These are phyloP conservation scores for Camelina laxa DNA, from an alignment of 345 rosid genomes.

Conservation along the genomic window DNA sequence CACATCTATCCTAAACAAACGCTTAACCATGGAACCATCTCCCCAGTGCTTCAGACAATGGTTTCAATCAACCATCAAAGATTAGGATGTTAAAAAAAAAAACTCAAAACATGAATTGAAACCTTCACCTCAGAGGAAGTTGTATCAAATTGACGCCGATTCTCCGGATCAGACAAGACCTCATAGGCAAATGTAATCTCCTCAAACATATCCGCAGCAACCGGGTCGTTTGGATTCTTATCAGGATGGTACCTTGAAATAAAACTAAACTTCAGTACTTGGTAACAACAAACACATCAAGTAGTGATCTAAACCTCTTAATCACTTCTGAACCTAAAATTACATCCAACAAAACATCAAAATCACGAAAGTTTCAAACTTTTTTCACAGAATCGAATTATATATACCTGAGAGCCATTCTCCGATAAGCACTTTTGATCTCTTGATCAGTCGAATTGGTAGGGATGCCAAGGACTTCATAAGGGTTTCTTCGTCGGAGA, in stretches of 20 bases:
- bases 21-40: no score
- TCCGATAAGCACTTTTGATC: constrained; percentile 87
- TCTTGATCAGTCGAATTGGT: constrained; percentile 83
- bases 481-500: constrained; percentile 80
- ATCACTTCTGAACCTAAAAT: neutral
- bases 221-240: constrained; percentile 89
- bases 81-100: neutral
- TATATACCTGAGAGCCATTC: constrained; percentile 91
- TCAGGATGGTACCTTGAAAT: constrained; percentile 92
- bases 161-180: constrained; percentile 88
- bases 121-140: constrained; percentile 91
- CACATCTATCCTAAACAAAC: no score
- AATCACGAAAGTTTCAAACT: constrained; percentile 5
- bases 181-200: constrained; percentile 90
- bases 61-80: neutral
- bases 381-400: neutral
- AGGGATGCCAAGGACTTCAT: constrained; percentile 80
- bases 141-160: constrained; percentile 74
- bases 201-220: constrained; percentile 87
- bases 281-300: neutral
- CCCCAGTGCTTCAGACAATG: neutral
- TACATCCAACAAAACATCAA: neutral
- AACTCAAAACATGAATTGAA: constrained; percentile 1
- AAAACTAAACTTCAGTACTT: constrained; percentile 8
- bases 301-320: neutral